Evolutionary conservation across 305 asterid genomes (phyloP).

Genomic region (Solanum hybrid): DNA sequence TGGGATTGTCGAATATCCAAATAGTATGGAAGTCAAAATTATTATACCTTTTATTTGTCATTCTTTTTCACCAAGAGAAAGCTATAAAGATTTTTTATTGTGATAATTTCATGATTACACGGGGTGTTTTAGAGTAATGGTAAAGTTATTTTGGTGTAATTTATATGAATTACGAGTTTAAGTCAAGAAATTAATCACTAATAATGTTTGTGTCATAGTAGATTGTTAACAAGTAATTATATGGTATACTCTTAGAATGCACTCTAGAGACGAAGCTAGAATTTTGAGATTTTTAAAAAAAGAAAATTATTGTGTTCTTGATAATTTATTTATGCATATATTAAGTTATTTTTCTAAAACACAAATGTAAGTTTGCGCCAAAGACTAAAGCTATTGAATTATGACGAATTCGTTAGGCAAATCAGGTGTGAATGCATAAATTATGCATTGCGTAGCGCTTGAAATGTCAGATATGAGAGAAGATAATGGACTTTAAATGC

Average conservation of each 20-base stretch:
- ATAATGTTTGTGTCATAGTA: too few species aligned
- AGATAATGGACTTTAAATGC: neutral
- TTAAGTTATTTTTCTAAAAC: neutral
- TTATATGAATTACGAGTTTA: neutral
- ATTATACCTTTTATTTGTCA: neutral
- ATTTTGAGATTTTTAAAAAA: neutral
- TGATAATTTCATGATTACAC: neutral
- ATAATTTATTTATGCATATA: neutral
- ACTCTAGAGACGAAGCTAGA: neutral
- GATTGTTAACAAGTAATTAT: too few species aligned
- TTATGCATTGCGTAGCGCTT: neutral
- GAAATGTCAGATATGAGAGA: neutral
- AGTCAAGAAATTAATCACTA: neutral
- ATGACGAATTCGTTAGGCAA: neutral
- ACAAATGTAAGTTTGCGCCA: neutral
- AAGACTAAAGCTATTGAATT: neutral
- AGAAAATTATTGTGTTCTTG: neutral
- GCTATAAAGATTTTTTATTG: neutral
- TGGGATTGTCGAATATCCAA: neutral
- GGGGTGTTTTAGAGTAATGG: neutral
- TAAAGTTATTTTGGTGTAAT: neutral
- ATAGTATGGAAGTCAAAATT: neutral
- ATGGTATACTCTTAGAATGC: neutral
- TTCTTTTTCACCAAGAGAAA: neutral
- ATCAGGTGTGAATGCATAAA: neutral